A percentile compares a stretch with the other conserved stretches of the same genome.
Conservation (phyloP, 2,329 filamentous ascomycete species). For the Fusarium sp. region DNA sequence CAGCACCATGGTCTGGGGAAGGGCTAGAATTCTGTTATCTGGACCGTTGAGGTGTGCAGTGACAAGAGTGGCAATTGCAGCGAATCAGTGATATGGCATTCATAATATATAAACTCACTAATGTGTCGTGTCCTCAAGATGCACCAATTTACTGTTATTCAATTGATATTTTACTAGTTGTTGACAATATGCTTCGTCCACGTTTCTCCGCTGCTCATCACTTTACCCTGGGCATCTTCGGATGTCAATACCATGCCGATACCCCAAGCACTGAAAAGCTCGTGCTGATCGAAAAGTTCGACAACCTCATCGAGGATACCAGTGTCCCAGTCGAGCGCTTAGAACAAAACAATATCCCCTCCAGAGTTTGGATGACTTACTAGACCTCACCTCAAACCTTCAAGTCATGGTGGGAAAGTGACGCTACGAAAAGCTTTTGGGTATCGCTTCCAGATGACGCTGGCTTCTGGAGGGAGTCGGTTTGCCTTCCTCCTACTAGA, state of each 20-base stretch:
- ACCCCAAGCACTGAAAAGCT: not conserved
- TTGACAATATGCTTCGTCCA: not conserved
- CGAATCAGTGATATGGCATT: not conserved
- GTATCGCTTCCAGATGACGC: not conserved
- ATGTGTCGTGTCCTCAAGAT: fast-evolving
- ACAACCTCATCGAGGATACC: not conserved
- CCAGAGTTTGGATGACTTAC: not conserved
- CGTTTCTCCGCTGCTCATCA: not conserved
- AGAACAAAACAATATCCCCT: not conserved
- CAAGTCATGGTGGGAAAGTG: not conserved
- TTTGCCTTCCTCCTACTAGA: not conserved
- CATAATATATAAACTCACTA: not conserved
- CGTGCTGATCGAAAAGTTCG: not conserved
- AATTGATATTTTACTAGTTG: fast-evolving
- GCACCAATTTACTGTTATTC: fast-evolving
- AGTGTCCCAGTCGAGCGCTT: not conserved
- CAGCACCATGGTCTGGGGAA: too few species aligned
- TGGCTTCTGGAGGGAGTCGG: not conserved
- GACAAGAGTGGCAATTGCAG: not conserved
- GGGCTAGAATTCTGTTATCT: not conserved
- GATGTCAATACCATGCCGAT: not conserved
- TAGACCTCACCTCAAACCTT: not conserved
- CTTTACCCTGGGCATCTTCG: not conserved
- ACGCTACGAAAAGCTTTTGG: not conserved
- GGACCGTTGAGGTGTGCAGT: fast-evolving